Conservation (phyloP, 2,329 filamentous ascomycete species). For the Magnaporthales sp. region DNA sequence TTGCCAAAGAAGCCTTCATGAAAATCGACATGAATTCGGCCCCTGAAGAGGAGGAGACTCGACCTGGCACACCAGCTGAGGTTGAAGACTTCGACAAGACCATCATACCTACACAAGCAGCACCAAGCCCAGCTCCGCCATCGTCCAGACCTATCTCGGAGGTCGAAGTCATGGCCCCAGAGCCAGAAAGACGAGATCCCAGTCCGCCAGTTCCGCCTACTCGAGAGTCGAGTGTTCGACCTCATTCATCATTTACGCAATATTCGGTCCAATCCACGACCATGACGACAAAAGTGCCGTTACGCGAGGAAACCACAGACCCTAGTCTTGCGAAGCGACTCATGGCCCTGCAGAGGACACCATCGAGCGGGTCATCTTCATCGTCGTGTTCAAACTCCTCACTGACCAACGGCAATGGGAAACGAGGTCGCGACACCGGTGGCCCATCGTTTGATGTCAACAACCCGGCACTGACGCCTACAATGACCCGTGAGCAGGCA, state of each 20-base stretch:
- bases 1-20: not conserved
- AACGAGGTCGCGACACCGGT: constrained; percentile 16
- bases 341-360: constrained; percentile 29
- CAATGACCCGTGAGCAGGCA: constrained; percentile 65
- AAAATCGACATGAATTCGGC: constrained; percentile 2
- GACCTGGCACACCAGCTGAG: not conserved
- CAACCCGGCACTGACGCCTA: constrained; percentile 53
- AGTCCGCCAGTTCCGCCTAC: not conserved
- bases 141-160: not conserved
- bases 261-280: constrained; percentile 39
- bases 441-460: constrained; percentile 40
- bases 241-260: constrained; percentile 36
- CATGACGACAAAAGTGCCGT: constrained; percentile 42
- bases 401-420: constrained; percentile 13
- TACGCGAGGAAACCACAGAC: constrained; percentile 35
- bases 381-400: constrained; percentile 2
- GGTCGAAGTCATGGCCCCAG: not conserved
- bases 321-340: constrained; percentile 35
- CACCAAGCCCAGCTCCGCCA: not conserved
- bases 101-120: not conserved
- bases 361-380: constrained; percentile 18
- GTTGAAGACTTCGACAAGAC: not conserved
- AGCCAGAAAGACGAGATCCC: not conserved
- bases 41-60: not conserved
- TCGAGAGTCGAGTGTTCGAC: constrained; percentile 18